Base-by-base conservation (phyloP, 495 filamentous ascomycete species). In the Talaromyces proteolyticus region DNA sequence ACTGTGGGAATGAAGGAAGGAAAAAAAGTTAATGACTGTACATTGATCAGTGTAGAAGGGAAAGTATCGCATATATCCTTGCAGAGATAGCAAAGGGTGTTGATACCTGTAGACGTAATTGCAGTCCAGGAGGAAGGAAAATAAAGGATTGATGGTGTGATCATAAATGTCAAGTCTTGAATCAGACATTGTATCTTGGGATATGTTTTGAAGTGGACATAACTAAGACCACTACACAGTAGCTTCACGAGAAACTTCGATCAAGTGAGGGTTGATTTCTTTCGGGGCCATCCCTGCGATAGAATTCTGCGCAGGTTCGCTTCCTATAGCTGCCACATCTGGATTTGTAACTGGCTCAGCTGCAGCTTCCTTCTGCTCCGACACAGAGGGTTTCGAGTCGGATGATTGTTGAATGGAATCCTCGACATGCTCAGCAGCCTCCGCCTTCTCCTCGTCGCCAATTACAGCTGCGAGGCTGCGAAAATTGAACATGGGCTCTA, bases 401-500 rank as follows among this genome's bases (percentile, higher is more conserved):
- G 47, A 49, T 4, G 20, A 41, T 5, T 49, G 47, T 21, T 48
- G 42, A 2, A 53, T 22, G 17, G 61, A 54, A 41, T 70, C 57
- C 51, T 75, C 72, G 38, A 69, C 61, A 23, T 72, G 63, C 47
- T 64, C 66, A 4, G 62, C 59, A 19, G 58, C 57, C 18, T 65
- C 58, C 2, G 60, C 52, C 46, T 73, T 74, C n/a, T 84, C 80
- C 47, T 86, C 83, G 25, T 81, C 71, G 3, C 84, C 88, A 47
- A 96, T 90, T 58, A 95, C 86, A 51, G 86, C 88, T 3, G 88
- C 88, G 21, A 96, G 71, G 55, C 89, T 95, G 47, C 87, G 74
- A 57, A 96, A 96, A 64, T 94, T 95, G 69, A 95, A 91, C 81
- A 95, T 81, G 2, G 88, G 81, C 57, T 96, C 91, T 0, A 72